Base-by-base conservation (phyloP, 805 yeast species). In the Priceomyces medius region DNA sequence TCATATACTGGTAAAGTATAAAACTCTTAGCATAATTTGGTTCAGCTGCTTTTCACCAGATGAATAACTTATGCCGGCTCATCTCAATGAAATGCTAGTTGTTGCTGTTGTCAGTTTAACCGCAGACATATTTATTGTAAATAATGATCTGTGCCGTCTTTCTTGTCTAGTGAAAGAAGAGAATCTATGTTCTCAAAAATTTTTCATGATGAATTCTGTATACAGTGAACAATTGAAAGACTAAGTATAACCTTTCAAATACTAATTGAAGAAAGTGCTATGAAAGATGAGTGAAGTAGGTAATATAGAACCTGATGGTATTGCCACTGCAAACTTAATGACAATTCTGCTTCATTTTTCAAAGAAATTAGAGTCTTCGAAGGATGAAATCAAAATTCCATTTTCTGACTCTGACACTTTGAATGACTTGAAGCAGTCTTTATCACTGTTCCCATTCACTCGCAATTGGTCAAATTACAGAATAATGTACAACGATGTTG, bases 381-480 rank as follows among this genome's bases (percentile, higher is more conserved):
- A 41, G 42, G 56, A 38, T 47, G 55, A 33, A 33, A 54, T 63
- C 42, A 60, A 58, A 38, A 51, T 70, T 33, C 62, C 63, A 26
- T 60, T 66, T 18, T 50, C 61, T 21, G 45, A 50, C 57, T 59
- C 43, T 36, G 88, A 81, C 46, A 59, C 81, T 14, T 54, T 85
- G 37, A 63, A 72, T 33, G 86, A 82, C 41, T 68, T 87, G 37
- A 73, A 68, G 46, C 80, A 79, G 54, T 73, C 84, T 12, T 61
- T 87, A 37, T 63, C 73, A n/a, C 62, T 79, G n/a, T 61, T 79
- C 21, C 77, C 84, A 7, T 68, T 70, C 19, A 76, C 84, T 32
- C 73, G 73, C 50, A 82, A 79, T 37, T 71, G 76, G 51, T 83
- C 95, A 21, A 75, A 80, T 49, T 88, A 78, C 55, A 61, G 72